phyloP scores from a whole-genome alignment of 2,329 filamentous ascomycete species.

The Purpureocillium lavendulum region DNA sequence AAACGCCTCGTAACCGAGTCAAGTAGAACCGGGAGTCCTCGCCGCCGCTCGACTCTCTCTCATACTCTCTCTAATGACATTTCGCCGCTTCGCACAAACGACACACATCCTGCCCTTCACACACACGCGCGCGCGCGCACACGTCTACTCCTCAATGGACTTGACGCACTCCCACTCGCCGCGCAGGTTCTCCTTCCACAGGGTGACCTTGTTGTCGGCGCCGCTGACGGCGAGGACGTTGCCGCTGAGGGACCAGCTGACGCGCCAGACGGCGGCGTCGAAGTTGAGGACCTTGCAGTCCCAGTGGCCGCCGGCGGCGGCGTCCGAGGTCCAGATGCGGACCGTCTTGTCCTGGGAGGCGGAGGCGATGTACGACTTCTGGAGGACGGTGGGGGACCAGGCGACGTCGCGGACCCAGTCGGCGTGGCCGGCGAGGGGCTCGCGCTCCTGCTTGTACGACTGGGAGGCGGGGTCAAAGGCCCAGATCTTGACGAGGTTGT shows the following conservation, averaged over 20 bases:
- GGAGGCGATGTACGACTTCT: constrained; percentile 93
- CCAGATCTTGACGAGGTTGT: constrained; percentile 94
- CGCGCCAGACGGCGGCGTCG: constrained; percentile 85
- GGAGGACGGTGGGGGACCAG: constrained; percentile 90
- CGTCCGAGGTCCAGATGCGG: constrained; percentile 85
- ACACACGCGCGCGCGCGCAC: no score
- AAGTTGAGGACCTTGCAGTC: constrained; percentile 78
- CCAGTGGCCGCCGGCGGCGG: constrained; percentile 61
- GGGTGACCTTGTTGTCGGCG: constrained; percentile 89
- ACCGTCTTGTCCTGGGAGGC: constrained; percentile 96
- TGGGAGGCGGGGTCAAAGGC: constrained; percentile 59
- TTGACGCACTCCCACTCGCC: constrained; percentile 97
- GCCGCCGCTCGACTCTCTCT: not conserved
- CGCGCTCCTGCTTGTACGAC: constrained; percentile 53
- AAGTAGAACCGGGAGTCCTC: not conserved
- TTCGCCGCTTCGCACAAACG: constrained; percentile 1
- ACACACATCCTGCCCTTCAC: no score
- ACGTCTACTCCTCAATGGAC: constrained; percentile 91
- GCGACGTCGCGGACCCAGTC: constrained; percentile 98
- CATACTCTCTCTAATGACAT: not conserved
- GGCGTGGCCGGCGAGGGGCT: constrained; percentile 68
- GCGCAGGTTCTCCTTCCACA: constrained; percentile 98
- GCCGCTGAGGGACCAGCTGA: constrained; percentile 95
- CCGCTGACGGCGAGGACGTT: constrained; percentile 93
- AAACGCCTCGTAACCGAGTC: constrained; percentile 23